Base-by-base conservation (phyloP, 2,329 filamentous ascomycete genomes). In the Penicillium sp. region DNA sequence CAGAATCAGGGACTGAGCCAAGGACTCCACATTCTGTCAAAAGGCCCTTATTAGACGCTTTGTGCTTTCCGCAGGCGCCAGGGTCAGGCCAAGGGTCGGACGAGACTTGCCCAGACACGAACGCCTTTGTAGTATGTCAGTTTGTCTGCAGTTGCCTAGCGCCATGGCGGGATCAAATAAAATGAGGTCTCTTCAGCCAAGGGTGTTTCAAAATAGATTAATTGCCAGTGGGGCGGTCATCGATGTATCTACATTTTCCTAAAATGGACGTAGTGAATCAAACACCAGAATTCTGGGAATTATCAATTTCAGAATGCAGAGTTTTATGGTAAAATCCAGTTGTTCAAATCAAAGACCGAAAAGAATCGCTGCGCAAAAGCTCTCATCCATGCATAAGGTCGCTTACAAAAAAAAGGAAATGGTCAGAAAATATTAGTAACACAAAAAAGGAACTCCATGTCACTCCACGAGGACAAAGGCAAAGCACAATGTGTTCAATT, bases 311-410 rank as follows among this genome's bases (percentile, higher is more conserved):
- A 47, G 21, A 10, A 53, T 53, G 24, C 24, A 49, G 38, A 22
- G 4, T 38, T 53, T 38, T 53, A 43, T 49, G 39, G 32, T 27
- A 27, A 48, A 22, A 31, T 27, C 24, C 34, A 27, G 34, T 48
- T 48, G 11, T 43, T 43, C 39, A 53, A 52, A 14, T 46, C 45
- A 34, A 45, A 44, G n/a, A 21, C 34, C 27, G 32, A 50, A 51
- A 40, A 14, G 27, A 45, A 39, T 55, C 58, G 60, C 58, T 61
- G 34, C 27, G 45, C 43, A 55, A 63, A 27, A 57, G 45, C 49
- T 56, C 52, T 58, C 60, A 57, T 63, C 54, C 55, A 64, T 64
- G 62, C 62, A 63, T 51, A 60, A 54, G 40, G 41, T 58, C 59
- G 59, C 57, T 63, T 44, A 45, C 46, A 52, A 48, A 52, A 48